Base-by-base conservation (phyloP, 305 asterid species). In the Salvia sclarea region DNA sequence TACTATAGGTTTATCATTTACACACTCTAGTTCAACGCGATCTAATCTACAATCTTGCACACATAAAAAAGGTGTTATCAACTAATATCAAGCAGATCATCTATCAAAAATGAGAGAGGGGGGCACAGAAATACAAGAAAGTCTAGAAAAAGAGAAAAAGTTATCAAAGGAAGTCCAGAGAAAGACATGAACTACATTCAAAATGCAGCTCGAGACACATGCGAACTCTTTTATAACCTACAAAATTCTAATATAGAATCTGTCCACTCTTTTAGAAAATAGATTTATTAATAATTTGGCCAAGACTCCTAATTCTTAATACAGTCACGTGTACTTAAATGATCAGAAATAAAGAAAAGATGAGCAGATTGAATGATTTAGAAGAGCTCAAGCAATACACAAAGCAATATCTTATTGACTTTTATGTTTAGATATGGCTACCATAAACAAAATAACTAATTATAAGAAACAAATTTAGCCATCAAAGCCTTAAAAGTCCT, bases 201-300 rank as follows among this genome's bases (percentile, higher is more conserved):
- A 28, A 63, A 25, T 57, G 28, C 8, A 60, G 33, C 41, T 20
- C 20, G 16, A 20, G 33, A 44, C 14, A 33, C 41, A 25, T 28
- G 40, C 33, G 0, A 21, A 69, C 50, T 58, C 14, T 58, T 56
- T 35, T 22, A 52, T 38, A 13, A 52, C n/a, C 12, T 25, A 62
- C 73, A 10, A 60, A 70, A 47, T 43, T 21, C n/a, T 21, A 5
- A 56, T 43, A 47, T 35, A 37, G 54, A 49, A 48, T 48, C 53
- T 49, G 7, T 38, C 14, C 48, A 25, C 50, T 14, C 13, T 7
- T 30, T 62, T 18, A 50, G 50, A 56, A 48, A 14, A 24, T 9
- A 14, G 7, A 41, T 25, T 11, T 20, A 45, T 22, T 13, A 31
- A n/a, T 17, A 56, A 64, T 45, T 11, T 30, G 61, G 58, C 20